Evolutionary conservation across 108 stramenopile species (phyloP), one percentile per base, ranked within the genome.

Genomic region (Fistulifera pelliculosa): DNA sequence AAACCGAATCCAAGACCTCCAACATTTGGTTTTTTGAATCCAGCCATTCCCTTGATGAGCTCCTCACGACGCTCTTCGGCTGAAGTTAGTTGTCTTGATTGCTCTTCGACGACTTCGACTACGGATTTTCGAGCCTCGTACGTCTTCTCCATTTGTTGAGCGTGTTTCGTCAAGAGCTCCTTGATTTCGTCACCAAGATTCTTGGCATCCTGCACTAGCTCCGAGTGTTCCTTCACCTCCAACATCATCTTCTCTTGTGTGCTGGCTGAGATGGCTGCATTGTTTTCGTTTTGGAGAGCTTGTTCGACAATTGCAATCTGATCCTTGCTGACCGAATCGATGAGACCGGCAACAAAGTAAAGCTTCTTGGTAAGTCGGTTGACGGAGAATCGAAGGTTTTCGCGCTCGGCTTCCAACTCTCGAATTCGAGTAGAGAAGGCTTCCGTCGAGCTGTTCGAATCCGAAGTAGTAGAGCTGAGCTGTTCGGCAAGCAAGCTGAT

Each of bases 221-320:
- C 39, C 27, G 76, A 69, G 26, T 84, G 82, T 19, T 65, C 47
- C 10, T 65, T 39, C 15, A 80, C 77, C 27, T 80, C 66, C 6
- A 58, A 44, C 23, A 81, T 64, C 49, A 84, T 77, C 21, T 59
- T 35, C 1, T 62, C 72, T 49, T 88, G 80, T 1, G 62, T 54
- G 40, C 71, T 59, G 49, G 65, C 31, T 11, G 70, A 72, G 13
- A 44, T 31, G 21, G 56, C 58, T 66, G 85, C 80, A 47, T 64
- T 70, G 22, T 53, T 41, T 45, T 85, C 83, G 44, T 89, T 76
- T 10, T 42, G 45, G 10, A 64, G 66, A 13, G 79, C 69, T 10
- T 76, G 69, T 25, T 66, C 61, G 23, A 87, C 61, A 39, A 87
- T 87, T 11, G 68, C 58, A 22, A 76, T 70, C 56, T 87, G 85